Conservation (phyloP, 495 filamentous ascomycete genomes). For the Amniculicola lignicola region DNA sequence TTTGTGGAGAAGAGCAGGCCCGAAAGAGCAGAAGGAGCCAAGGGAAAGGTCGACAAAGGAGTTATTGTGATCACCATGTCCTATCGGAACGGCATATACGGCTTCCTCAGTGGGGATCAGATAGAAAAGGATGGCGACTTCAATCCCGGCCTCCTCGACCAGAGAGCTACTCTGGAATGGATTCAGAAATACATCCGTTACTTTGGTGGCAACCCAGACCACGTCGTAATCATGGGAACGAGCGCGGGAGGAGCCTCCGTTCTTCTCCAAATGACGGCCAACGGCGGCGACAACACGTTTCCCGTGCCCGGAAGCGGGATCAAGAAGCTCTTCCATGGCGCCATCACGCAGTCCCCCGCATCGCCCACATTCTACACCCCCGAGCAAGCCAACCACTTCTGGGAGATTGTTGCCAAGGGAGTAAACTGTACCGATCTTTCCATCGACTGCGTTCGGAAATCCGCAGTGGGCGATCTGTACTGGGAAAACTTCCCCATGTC, state of each 20-base stretch:
- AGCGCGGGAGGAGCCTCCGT: conserved; percentile 27
- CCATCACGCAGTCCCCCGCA: conserved; percentile 12
- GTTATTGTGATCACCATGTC: conserved; percentile 41
- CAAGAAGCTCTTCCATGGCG: conserved; percentile 20
- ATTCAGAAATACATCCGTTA: conserved; percentile 41
- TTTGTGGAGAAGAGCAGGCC: conserved; percentile 13
- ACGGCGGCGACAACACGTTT: conserved; percentile 40
- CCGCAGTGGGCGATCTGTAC: conserved; percentile 15
- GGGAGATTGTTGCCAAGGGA: conserved; percentile 10
- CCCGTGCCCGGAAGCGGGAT: conserved; percentile 3
- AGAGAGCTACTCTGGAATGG: conserved; percentile 69
- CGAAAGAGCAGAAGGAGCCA: too few relatives aligned
- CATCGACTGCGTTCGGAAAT: conserved; percentile 14
- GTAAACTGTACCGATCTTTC: conserved; percentile 19
- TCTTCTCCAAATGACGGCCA: conserved; percentile 16
- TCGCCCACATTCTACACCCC: conserved; percentile 24
- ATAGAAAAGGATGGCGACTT: conserved; percentile 49
- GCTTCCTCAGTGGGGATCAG: conserved; percentile 54
- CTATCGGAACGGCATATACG: conserved; percentile 59
- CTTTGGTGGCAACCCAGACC: conserved; percentile 30
- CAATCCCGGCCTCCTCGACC: conserved; percentile 60
- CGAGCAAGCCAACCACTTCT: conserved; percentile 17
- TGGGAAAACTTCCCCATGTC: conserved; percentile 24
- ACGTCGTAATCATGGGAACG: conserved; percentile 20
- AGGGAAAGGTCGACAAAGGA: conserved; percentile 15